Conservation (phyloP, 2,329 filamentous ascomycete species). For the Epichloe sibirici region DNA sequence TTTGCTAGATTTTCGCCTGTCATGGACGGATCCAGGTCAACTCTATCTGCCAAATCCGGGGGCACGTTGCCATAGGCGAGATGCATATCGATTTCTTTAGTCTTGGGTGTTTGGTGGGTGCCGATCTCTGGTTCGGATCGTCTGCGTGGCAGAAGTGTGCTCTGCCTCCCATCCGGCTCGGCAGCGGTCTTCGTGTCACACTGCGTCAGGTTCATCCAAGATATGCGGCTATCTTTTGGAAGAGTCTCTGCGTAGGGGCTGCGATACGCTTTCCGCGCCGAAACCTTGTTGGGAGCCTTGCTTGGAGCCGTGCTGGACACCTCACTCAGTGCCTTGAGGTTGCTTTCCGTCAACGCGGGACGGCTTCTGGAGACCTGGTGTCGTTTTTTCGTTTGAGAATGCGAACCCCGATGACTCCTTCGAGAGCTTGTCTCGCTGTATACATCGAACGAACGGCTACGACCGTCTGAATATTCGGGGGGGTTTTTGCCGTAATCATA, state of each 20-base stretch:
- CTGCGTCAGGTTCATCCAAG: conserved; percentile 18
- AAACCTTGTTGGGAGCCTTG: conserved; percentile 17
- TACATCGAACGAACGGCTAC: conserved; percentile 16
- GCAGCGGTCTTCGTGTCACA: conserved; percentile 17
- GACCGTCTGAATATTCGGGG: conserved; percentile 22
- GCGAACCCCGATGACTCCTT: conserved; percentile 26
- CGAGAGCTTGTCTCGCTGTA: conserved; percentile 29
- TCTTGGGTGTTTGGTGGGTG: conserved; percentile 11
- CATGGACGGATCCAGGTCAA: conserved; percentile 35
- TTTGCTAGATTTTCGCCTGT: conserved; percentile 36
- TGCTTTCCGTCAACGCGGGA: conserved; percentile 36
- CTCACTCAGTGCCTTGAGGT: conserved; percentile 41
- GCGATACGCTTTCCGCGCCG: conserved; percentile 21
- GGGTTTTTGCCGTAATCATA: conserved; percentile 16
- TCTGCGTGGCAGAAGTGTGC: conserved; percentile 21
- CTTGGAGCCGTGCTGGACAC: conserved; percentile 37
- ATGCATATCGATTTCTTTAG: conserved; percentile 68
- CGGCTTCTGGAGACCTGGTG: conserved; percentile 19
- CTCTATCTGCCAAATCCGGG: conserved; percentile 45
- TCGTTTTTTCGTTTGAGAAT: conserved; percentile 20
- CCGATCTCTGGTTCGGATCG: conserved; percentile 28
- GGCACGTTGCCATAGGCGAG: conserved; percentile 80
- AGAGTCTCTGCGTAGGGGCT: conserved; percentile 22
- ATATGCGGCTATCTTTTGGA: conserved; percentile 30
- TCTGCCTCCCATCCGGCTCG: conserved; percentile 6